Conservation (phyloP, 257 asterid genomes). For the Solanum microdontum region DNA sequence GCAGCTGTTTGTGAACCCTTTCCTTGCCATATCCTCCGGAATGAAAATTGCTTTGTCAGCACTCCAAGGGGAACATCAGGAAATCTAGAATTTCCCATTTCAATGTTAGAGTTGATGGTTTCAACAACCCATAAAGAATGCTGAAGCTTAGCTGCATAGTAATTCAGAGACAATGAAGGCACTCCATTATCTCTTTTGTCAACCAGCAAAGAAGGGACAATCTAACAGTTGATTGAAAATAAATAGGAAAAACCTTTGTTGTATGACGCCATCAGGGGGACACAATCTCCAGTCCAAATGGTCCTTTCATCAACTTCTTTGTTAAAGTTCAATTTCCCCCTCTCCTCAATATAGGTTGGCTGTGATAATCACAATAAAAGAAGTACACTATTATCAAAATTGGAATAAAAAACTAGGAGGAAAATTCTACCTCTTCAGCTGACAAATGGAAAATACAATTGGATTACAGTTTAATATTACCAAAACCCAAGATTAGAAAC, state of each 20-base stretch:
- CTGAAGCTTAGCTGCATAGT: slow-evolving; percentile 66
- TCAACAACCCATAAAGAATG: slow-evolving; percentile 92
- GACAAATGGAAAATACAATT: background rate
- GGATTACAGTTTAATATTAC: background rate
- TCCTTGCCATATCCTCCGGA: slow-evolving; percentile 96
- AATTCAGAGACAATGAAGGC: background rate
- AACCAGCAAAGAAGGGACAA: background rate
- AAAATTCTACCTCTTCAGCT: background rate
- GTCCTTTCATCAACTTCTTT: slow-evolving; percentile 86
- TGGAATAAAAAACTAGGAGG: background rate
- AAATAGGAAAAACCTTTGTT: slow-evolving; percentile 50
- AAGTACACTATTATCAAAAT: background rate
- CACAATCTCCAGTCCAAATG: slow-evolving; percentile 74
- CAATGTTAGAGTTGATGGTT: slow-evolving; percentile 38
- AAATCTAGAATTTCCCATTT: slow-evolving; percentile 25
- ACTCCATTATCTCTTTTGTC: background rate
- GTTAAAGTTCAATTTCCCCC: slow-evolving; percentile 63
- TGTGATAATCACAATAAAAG: slow-evolving; percentile 13
- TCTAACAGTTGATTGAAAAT: background rate
- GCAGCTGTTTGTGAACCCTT: slow-evolving; percentile 81
- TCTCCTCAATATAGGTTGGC: slow-evolving; percentile 72
- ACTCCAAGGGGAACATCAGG: slow-evolving; percentile 40
- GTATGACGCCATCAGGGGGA: slow-evolving; percentile 76
- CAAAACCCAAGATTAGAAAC: background rate
- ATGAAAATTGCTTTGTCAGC: slow-evolving; percentile 39